phyloP scores from a whole-genome alignment of 2,329 filamentous ascomycete species.

The Pyrenochaeta sp. region DNA sequence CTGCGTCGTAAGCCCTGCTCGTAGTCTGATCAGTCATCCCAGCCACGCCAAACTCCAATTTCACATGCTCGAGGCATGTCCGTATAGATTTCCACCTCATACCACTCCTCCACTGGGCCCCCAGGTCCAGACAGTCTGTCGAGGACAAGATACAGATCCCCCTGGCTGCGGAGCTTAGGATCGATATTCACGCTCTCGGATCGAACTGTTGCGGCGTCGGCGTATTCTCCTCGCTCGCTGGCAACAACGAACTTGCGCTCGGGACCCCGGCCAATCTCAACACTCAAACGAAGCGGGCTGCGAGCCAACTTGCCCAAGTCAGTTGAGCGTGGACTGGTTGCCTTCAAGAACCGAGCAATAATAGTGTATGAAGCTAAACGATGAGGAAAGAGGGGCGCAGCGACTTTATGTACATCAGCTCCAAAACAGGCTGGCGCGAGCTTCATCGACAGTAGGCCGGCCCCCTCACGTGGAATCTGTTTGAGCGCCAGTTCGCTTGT shows the following conservation, averaged over 20 bases:
- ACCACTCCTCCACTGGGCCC: slow-evolving; percentile 57
- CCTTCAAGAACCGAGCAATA: slow-evolving; percentile 57
- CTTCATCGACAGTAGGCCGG: slow-evolving; percentile 73
- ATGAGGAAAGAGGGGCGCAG: slow-evolving; percentile 59
- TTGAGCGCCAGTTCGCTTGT: slow-evolving; percentile 64
- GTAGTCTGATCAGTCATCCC: slow-evolving; percentile 39
- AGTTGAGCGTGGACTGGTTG: slow-evolving; percentile 35
- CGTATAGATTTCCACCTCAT: slow-evolving; percentile 59
- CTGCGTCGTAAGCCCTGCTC: not conserved
- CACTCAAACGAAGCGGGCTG: slow-evolving; percentile 70
- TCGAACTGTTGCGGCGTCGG: slow-evolving; percentile 71
- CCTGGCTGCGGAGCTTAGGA: slow-evolving; percentile 63
- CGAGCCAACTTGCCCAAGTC: slow-evolving; percentile 42
- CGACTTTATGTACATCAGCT: slow-evolving; percentile 61
- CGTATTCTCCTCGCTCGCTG: slow-evolving; percentile 77
- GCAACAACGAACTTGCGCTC: slow-evolving; percentile 70
- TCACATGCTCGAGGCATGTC: slow-evolving; percentile 56
- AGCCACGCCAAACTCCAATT: slow-evolving; percentile 56
- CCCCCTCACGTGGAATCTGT: slow-evolving; percentile 74
- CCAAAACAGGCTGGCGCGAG: slow-evolving; percentile 64
- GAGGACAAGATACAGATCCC: slow-evolving; percentile 80
- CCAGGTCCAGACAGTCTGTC: slow-evolving; percentile 75
- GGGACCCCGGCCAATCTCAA: slow-evolving; percentile 77
- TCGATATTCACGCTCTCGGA: slow-evolving; percentile 79
- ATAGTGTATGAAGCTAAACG: slow-evolving; percentile 71